Evolutionary conservation across 371 early-diverging fungal species (phyloP).

Genomic region (Cladochytrium tenue): DNA sequence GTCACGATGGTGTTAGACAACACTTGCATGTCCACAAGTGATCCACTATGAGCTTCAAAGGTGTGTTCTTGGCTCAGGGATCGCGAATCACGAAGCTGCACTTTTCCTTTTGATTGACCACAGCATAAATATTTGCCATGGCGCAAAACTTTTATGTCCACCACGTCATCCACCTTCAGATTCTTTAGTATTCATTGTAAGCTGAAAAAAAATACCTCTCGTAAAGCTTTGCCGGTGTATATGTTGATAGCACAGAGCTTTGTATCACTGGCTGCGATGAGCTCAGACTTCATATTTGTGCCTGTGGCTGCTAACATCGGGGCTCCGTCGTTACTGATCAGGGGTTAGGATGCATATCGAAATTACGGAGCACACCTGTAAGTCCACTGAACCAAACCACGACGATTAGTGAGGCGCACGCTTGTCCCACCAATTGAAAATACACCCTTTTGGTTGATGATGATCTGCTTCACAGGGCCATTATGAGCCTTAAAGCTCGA

Average conservation of each 20-base stretch:
- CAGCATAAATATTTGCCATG: conserved; percentile 69
- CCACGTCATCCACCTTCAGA: conserved; percentile 46
- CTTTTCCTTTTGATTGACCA: conserved; percentile 58
- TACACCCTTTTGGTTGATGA: conserved; percentile 67
- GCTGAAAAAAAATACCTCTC: conserved; percentile 42
- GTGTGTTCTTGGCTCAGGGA: conserved; percentile 69
- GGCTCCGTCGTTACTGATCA: conserved; percentile 6
- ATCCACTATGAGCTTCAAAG: conserved; percentile 76
- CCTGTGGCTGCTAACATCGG: conserved; percentile 63
- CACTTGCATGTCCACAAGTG: conserved; percentile 74
- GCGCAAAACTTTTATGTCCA: conserved; percentile 69
- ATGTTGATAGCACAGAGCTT: conserved; percentile 65
- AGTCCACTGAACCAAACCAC: conserved; percentile 73
- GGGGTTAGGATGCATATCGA: background rate
- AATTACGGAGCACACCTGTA: conserved; percentile 43
- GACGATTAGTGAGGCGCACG: conserved; percentile 66
- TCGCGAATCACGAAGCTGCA: conserved; percentile 70
- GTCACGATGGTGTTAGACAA: conserved; percentile 73
- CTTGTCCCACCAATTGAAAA: conserved; percentile 68
- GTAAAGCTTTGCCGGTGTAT: conserved; percentile 64
- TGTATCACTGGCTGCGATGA: conserved; percentile 68
- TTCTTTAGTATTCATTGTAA: background rate
- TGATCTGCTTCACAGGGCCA: conserved; percentile 67
- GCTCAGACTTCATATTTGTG: conserved; percentile 63
- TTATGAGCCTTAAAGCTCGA: conserved; percentile 69